Base-by-base conservation (phyloP, 2,329 filamentous ascomycete species). In the Ascochyta pisi region DNA sequence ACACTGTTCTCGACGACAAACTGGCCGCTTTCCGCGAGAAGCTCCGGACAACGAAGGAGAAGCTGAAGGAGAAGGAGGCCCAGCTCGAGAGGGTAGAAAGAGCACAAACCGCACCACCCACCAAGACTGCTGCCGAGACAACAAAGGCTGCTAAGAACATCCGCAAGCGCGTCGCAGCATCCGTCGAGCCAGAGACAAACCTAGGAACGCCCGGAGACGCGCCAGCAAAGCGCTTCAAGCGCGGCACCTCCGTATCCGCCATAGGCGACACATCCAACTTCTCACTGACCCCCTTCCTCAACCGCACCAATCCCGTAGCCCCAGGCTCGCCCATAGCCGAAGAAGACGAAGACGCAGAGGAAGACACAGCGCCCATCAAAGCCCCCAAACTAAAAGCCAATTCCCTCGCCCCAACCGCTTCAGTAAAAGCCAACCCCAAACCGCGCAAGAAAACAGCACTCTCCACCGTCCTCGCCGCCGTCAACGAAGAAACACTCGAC, bases 251-350 rank as follows among this genome's bases (percentile, higher is more conserved):
- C 34, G 68, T 68, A 3, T 82, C 84, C 1, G 78, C 86, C 51
- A 80, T 90, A 5, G 92, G 90, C 27, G 91, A 96, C 70, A 97
- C 96, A 75, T 97, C 93, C 0, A 88, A 84, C 3, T 97, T 98
- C 75, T 96, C 92, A 4, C 92, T 97, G 61, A 98, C 94, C 0
- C 94, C 94, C 0, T 97, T 96, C 79, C 81, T 98, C 58, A 96
- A 93, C 74, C 86, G 89, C 46, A 88, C 86, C 24, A 86, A 82
- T 58, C 88, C 81, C 61, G 78, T 88, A 13, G 76, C 78, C n/a
- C 77, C 79, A 6, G 78, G 79, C 24, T 75, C 66, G 54, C 74
- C 76, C 27, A 79, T 75, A 27, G 65, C 71, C n/a, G 73, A 73
- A 39, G 68, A 72, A 31, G 67, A 69, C 23, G 65, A 68, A 24